These are phyloP conservation scores for Alisma plantagoaquatica DNA, from an alignment of 106 monocot genomes.

Conservation along the genomic window DNA sequence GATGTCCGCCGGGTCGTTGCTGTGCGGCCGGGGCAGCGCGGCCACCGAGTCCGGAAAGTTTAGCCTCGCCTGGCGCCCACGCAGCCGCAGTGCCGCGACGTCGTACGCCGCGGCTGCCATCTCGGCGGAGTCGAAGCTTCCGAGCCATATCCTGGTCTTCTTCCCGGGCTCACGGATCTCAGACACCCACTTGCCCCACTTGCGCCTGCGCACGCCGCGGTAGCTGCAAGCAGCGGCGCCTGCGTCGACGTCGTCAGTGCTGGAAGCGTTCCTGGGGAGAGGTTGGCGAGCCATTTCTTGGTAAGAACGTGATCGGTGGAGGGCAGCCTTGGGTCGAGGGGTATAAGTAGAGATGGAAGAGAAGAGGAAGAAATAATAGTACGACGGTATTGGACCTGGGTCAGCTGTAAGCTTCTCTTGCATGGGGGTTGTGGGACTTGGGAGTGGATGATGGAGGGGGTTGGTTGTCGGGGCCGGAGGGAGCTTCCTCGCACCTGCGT, in stretches of 20 bases:
- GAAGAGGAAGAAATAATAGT: not conserved
- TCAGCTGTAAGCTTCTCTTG: not conserved
- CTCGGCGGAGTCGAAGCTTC: constrained; percentile 71
- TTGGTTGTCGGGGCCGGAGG: not conserved
- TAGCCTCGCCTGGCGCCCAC: constrained; percentile 47
- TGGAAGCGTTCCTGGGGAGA: not conserved
- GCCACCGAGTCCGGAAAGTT: constrained; percentile 59
- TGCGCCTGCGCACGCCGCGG: constrained; percentile 59
- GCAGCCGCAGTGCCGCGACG: constrained; percentile 53
- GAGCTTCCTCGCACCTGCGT: constrained; percentile 1
- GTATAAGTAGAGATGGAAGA: not conserved
- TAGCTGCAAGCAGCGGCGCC: too few relatives aligned
- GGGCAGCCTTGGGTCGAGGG: not conserved
- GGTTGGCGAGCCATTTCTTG: not conserved
- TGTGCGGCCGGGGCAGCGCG: constrained; percentile 35
- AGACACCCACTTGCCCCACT: constrained; percentile 88
- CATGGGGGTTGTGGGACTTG: not conserved
- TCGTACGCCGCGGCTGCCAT: constrained; percentile 84
- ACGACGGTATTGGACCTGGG: not conserved
- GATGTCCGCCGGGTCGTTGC: constrained; percentile 44
- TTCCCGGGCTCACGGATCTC: constrained; percentile 88
- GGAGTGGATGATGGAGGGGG: too few relatives aligned
- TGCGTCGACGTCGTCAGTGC: too few relatives aligned
- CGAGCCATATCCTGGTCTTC: constrained; percentile 84
- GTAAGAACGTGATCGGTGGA: not conserved